phyloP scores from a whole-genome alignment of 352 stramenopile species.

The Globisporangium orthogonon region DNA sequence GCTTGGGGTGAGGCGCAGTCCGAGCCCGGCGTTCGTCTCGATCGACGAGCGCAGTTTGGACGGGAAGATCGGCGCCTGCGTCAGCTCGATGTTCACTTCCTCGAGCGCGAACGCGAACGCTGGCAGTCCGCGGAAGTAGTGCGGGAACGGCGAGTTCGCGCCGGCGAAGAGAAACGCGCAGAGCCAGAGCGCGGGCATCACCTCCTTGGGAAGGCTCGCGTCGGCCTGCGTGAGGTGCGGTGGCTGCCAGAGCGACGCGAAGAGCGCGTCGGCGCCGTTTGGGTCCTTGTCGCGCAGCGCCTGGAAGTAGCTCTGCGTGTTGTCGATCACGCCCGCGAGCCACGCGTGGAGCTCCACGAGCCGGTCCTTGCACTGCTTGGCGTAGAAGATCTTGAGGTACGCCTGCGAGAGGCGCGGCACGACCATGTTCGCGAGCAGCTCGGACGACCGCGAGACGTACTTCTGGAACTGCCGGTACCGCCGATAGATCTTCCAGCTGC shows the following conservation, averaged over 20 bases:
- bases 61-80: constrained; percentile 41
- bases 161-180: constrained; percentile 66
- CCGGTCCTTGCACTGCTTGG: constrained; percentile 71
- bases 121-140: constrained; percentile 57
- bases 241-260: neutral
- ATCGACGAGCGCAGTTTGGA: constrained; percentile 67
- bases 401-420: constrained; percentile 63
- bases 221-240: neutral
- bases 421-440: constrained; percentile 46
- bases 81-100: constrained; percentile 61
- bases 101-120: constrained; percentile 68
- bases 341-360: constrained; percentile 68
- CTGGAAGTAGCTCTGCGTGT: constrained; percentile 52
- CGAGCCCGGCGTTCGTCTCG: constrained; percentile 40
- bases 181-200: constrained; percentile 49
- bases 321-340: constrained; percentile 59
- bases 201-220: constrained; percentile 12
- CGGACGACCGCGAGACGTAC: constrained; percentile 57
- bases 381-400: constrained; percentile 79
- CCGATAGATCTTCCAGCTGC: constrained; percentile 77
- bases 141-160: constrained; percentile 67
- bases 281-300: neutral
- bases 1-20: constrained; percentile 48
- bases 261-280: neutral
- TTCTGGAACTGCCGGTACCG: constrained; percentile 83